phyloP scores from a whole-genome alignment of 2,329 filamentous ascomycete species.

The Elsinoe perseae region DNA sequence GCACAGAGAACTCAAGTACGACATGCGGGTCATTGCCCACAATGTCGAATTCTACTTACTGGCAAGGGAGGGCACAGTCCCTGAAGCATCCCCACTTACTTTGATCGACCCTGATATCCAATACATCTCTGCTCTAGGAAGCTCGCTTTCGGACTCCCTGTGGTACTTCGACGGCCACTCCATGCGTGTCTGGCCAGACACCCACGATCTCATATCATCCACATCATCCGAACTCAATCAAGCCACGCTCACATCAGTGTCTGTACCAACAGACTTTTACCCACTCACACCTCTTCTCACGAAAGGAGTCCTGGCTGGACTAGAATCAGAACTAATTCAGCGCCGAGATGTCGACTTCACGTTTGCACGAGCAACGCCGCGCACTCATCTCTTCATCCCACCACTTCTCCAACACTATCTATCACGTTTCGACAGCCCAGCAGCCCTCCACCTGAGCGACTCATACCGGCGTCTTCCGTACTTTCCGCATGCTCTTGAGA shows the following conservation, averaged over 20 bases:
- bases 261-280: conserved; percentile 87
- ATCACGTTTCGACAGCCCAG: conserved; percentile 64
- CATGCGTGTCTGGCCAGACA: conserved; percentile 80
- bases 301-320: conserved; percentile 81
- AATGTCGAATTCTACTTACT: conserved; percentile 93
- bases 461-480: conserved; percentile 84
- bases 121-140: conserved; percentile 25
- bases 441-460: conserved; percentile 72
- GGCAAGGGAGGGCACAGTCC: conserved; percentile 59
- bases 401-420: conserved; percentile 77
- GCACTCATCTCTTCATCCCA: conserved; percentile 90
- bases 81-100: conserved; percentile 6
- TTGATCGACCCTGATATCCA: conserved; percentile 23
- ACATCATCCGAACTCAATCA: conserved; percentile 57
- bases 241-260: conserved; percentile 66
- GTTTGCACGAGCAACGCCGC: conserved; percentile 77
- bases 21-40: conserved; percentile 93
- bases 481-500: conserved; percentile 85
- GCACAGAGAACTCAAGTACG: conserved; percentile 82
- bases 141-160: conserved; percentile 71
- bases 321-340: conserved; percentile 90
- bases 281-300: conserved; percentile 79
- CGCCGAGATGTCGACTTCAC: conserved; percentile 86
- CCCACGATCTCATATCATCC: conserved; percentile 72
- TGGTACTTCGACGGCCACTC: conserved; percentile 91